phyloP scores from a whole-genome alignment of 1,284 basidiomycete genomes.

The Wolfiporia cocos region DNA sequence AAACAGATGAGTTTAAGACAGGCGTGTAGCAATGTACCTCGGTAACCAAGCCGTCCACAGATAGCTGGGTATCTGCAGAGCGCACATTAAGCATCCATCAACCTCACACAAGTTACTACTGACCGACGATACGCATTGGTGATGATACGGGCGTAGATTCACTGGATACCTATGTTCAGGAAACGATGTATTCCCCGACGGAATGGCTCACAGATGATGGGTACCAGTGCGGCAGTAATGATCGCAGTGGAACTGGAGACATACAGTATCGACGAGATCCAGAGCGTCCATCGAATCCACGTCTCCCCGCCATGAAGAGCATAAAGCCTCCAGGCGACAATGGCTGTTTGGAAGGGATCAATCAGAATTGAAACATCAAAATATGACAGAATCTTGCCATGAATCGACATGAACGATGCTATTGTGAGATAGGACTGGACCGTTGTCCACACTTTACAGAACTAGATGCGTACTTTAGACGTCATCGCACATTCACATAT shows the following conservation, averaged over 20 bases:
- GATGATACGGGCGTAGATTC: constrained; percentile 19
- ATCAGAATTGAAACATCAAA: too few relatives aligned
- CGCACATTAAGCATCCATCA: background rate
- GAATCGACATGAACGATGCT: constrained; percentile 26
- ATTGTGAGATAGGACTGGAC: constrained; percentile 25
- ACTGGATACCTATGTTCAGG: constrained; percentile 10
- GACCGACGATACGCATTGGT: constrained; percentile 23
- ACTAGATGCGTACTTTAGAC: constrained; percentile 11
- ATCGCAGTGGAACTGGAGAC: constrained; percentile 18
- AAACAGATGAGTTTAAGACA: background rate
- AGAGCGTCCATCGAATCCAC: constrained; percentile 21
- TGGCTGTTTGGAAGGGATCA: constrained; percentile 16
- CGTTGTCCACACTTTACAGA: constrained; percentile 26
- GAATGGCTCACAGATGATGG: constrained; percentile 19
- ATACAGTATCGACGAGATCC: constrained; percentile 19
- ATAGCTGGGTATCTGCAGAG: constrained; percentile 20
- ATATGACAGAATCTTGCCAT: constrained; percentile 20
- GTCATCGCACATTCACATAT: background rate
- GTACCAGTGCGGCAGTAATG: constrained; percentile 19
- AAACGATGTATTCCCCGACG: too few relatives aligned
- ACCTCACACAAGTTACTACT: constrained; percentile 7
- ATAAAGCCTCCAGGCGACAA: constrained; percentile 25
- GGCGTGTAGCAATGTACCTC: constrained; percentile 14
- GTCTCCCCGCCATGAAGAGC: constrained; percentile 21
- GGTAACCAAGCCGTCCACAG: constrained; percentile 27